Evolutionary conservation across 2,329 filamentous ascomycete species (phyloP).

Genomic region (Colletotrichum sp.): DNA sequence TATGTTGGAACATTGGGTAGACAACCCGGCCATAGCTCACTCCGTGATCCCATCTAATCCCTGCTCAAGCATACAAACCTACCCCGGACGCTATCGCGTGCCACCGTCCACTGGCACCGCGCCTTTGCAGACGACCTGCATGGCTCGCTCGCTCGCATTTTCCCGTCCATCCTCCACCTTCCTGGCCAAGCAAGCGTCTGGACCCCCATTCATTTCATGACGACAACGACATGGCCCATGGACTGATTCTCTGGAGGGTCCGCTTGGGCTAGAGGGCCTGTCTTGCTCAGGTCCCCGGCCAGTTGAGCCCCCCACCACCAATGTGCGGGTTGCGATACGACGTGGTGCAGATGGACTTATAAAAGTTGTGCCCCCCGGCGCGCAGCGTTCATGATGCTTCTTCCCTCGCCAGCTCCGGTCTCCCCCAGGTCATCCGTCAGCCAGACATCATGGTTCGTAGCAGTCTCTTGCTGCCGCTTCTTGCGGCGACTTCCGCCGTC

Average conservation of each 20-base stretch:
- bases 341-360: not conserved
- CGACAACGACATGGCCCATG: not conserved
- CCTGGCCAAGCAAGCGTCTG: conserved; percentile 7
- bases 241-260: not conserved
- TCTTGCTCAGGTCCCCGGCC: not conserved
- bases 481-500: conserved; percentile 37
- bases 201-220: not conserved
- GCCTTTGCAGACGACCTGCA: not conserved
- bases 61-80: not conserved
- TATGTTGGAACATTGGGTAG: not conserved
- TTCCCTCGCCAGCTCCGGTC: conserved; percentile 8
- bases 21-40: not conserved
- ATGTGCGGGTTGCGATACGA: not conserved
- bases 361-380: conserved; percentile 1
- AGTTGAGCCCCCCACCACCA: not conserved
- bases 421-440: conserved; percentile 11
- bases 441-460: conserved; percentile 41
- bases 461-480: conserved; percentile 36
- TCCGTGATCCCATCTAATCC: not conserved
- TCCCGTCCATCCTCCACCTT: conserved; percentile 5
- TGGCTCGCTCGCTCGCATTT: not conserved
- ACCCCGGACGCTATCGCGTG: conserved; percentile 1
- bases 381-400: not conserved
- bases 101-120: not conserved
- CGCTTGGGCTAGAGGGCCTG: not conserved